Base-by-base conservation (phyloP, 257 asterid genomes). In the Plantago elongata region DNA sequence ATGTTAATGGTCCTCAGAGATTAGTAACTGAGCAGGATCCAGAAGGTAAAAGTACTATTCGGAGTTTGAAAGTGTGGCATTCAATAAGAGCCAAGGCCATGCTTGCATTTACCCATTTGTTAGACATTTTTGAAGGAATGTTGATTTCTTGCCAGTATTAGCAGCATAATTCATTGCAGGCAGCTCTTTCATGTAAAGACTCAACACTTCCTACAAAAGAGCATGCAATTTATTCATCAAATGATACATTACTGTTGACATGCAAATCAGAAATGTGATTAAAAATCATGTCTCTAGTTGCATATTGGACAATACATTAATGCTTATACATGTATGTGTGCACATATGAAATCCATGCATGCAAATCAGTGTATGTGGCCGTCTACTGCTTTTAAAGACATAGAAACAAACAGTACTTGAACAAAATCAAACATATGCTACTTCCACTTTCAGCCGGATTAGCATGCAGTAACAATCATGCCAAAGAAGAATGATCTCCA, bases 141-240 rank as follows among this genome's bases (percentile, higher is more conserved):
- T 74, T 38, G 97, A 83, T 63, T 84, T 72, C 79, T 88, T 92
- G 72, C 98, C 97, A 46, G 98, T 86, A 77, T 92, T 89, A 58
- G 97, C 85, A 65, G 96, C 97, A 73, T 79, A 86, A 63, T 84
- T 92, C 98, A 88, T 88, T 38, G 87, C 85, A 10, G 98, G 95
- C 48, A 89, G 79, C 78, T 92, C 98, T 74, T 78, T 78, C 67
- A 62, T 77, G 78, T 92, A 92, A 48, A 92, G 81, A 44, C 58
- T 43, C 47, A 88, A 61, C 14, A 79, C 91, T 66, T 92, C 95
- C 98, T 92, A 84, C 70, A 63, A 57, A 38, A 63, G 42, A 61
- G 66, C 18, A 6, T 12, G 45, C 27, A 69, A 40, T 13, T 5
- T 34, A 7, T 12, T 50, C 29, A 34, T 64, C 15, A 57, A 56